phyloP scores from a whole-genome alignment of 495 filamentous ascomycete species.

The Bombardia bombarda region DNA sequence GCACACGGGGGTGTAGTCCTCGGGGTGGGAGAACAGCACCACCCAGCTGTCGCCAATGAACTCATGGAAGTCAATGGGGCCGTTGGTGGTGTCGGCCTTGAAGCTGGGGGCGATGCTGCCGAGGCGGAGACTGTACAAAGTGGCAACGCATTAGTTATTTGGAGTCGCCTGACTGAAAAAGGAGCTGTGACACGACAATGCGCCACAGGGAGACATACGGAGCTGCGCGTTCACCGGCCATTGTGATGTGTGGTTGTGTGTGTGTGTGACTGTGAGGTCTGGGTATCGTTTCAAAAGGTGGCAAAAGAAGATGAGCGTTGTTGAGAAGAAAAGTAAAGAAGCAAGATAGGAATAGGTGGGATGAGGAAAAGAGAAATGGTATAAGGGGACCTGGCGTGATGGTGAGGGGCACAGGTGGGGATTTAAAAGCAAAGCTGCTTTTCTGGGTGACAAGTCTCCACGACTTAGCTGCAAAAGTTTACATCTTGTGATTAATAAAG shows the following conservation, averaged over 20 bases:
- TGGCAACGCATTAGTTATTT: background rate
- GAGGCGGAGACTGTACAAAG: slow-evolving; percentile 61
- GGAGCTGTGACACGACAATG: background rate
- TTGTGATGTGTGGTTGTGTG: slow-evolving; percentile 24
- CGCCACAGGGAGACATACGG: slow-evolving; percentile 33
- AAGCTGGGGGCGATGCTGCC: slow-evolving; percentile 90
- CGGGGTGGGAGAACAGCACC: slow-evolving; percentile 95
- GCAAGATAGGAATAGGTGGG: background rate
- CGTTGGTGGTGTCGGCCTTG: slow-evolving; percentile 82
- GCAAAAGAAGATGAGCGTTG: background rate
- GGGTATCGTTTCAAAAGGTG: slow-evolving; percentile 8
- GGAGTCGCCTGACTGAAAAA: background rate
- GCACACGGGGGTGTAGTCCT: slow-evolving; percentile 91
- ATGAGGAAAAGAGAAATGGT: background rate
- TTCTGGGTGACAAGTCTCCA: slow-evolving; percentile 1
- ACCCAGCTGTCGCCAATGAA: slow-evolving; percentile 94
- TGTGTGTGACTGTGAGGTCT: slow-evolving; percentile 1
- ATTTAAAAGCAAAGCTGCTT: slow-evolving; percentile 14
- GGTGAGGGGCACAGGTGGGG: slow-evolving; percentile 7
- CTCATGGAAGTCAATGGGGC: slow-evolving; percentile 93
- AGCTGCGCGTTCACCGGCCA: slow-evolving; percentile 42
- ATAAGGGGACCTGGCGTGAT: background rate
- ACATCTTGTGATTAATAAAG: slow-evolving; percentile 8
- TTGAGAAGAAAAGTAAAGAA: background rate
- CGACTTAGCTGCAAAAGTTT: background rate